phyloP scores from a whole-genome alignment of 2,329 filamentous ascomycete genomes.

The Fusarium ramigenum region DNA sequence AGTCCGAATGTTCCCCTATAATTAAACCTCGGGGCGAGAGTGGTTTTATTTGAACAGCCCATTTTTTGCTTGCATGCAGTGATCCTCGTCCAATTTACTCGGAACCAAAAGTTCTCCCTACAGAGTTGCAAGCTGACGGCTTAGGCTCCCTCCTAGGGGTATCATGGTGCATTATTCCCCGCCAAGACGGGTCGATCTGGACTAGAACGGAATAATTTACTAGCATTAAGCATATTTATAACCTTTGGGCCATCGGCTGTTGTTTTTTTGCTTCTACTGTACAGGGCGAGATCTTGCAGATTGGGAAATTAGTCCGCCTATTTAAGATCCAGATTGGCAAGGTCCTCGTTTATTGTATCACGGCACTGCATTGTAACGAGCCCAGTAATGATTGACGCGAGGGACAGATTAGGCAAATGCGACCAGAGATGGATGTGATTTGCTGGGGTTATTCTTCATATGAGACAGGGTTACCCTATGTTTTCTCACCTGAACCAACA shows the following conservation, averaged over 20 bases:
- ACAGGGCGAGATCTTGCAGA: constrained; percentile 1
- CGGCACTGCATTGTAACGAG: neutral
- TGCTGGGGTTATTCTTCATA: neutral
- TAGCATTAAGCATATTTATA: constrained; percentile 18
- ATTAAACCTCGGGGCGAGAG: neutral
- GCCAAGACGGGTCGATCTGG: constrained; percentile 25
- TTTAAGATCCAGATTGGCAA: neutral
- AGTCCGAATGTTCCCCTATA: neutral
- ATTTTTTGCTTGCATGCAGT: neutral
- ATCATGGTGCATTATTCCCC: neutral
- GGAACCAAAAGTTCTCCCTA: constrained; percentile 13
- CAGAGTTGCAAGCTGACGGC: constrained; percentile 10
- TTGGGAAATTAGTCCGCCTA: constrained; percentile 6
- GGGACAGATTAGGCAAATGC: neutral
- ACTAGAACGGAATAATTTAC: constrained; percentile 14
- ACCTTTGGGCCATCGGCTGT: neutral
- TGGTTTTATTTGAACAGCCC: neutral
- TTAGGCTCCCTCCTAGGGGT: neutral
- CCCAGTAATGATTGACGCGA: neutral
- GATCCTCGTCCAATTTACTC: constrained; percentile 20
- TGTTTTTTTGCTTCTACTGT: neutral
- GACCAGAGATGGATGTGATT: neutral
- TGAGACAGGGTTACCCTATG: neutral
- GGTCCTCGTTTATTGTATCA: neutral
- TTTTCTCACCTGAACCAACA: neutral